phyloP scores from a whole-genome alignment of 352 stramenopile genomes.

The Phytophthora uliginosa region DNA sequence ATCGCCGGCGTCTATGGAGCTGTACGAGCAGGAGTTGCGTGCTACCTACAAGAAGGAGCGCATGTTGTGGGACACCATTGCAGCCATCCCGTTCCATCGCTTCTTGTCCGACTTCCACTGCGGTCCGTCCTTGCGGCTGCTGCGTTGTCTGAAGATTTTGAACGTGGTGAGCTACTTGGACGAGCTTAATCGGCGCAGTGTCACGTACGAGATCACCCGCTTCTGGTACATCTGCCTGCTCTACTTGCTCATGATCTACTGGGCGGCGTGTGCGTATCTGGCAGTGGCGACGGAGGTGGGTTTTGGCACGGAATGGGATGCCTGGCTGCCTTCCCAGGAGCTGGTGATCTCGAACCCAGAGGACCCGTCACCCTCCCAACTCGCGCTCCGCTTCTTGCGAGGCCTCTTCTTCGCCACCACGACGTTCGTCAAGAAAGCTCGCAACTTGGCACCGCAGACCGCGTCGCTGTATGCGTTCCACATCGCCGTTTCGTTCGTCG shows the following conservation, averaged over 20 bases:
- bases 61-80: conserved; percentile 52
- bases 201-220: conserved; percentile 62
- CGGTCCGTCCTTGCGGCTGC: conserved; percentile 41
- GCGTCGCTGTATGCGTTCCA: conserved; percentile 47
- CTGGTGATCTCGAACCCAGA: conserved; percentile 38
- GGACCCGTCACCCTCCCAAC: conserved; percentile 37
- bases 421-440: conserved; percentile 56
- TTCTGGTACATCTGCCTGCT: conserved; percentile 65
- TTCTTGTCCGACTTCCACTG: conserved; percentile 45
- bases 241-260: conserved; percentile 73
- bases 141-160: conserved; percentile 57
- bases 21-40: conserved; percentile 55
- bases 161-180: conserved; percentile 67
- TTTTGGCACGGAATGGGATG: conserved; percentile 61
- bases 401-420: conserved; percentile 57
- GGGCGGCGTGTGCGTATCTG: conserved; percentile 63
- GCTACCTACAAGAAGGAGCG: conserved; percentile 51
- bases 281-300: conserved; percentile 45
- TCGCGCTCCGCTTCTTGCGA: conserved; percentile 48
- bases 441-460: conserved; percentile 41
- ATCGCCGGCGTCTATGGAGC: conserved; percentile 48
- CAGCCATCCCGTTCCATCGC: conserved; percentile 51
- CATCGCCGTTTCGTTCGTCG: conserved; percentile 48
- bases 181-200: conserved; percentile 66
- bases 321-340: conserved; percentile 52